Base-by-base conservation (phyloP, 768 basidiomycete species). In the Podaxis pistillaris region DNA sequence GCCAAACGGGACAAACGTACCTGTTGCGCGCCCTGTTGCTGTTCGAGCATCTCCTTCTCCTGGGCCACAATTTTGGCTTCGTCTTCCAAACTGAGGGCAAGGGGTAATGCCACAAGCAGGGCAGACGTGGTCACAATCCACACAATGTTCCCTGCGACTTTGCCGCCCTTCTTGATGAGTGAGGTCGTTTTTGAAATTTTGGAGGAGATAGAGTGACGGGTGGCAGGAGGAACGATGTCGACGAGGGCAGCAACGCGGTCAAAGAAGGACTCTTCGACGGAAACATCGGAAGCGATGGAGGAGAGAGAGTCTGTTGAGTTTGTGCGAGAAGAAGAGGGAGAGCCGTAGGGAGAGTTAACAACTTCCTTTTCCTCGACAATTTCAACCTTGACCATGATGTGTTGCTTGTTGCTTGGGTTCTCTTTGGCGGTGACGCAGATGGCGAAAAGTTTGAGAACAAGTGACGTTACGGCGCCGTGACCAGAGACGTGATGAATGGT, bases 51-150 rank as follows among this genome's bases (percentile, higher is more conserved):
- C 76, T 98, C 95, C 77, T 91, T 89, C 76, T 98, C 97, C 77
- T 98, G 95, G 52, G 89, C 88, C 11, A 94, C 89, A 62, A 96
- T 85, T 77, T 95, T 94, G 58, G 93, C 90, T 79, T 99, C 97
- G 76, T 97, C 96, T 77, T 99, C 97, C 68, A 98, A 81, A 64
- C 88, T 90, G 68, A 98, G 83, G 4, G 96, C 94, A 65, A 98
- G 82, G 37, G 97, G 97, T 41, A 99, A 81, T 13, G 93, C 97
- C 55, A 99, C 90, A 66, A 99, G 86, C 59, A 99, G 81, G 1
- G 96, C 95, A 49, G 90, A 93, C 8, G 96, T 98, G 59, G 93
- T 95, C 71, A 98, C 80, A 65, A 97, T 83, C 97, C 97, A 99
- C 61, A 96, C 91, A 68, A 94, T 76, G 73, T 91, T 95, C 13